A percentile compares a stretch with the other conserved stretches of the same genome.
Conservation (phyloP, 2,329 filamentous ascomycete genomes). For the Fusarium buharicum region DNA sequence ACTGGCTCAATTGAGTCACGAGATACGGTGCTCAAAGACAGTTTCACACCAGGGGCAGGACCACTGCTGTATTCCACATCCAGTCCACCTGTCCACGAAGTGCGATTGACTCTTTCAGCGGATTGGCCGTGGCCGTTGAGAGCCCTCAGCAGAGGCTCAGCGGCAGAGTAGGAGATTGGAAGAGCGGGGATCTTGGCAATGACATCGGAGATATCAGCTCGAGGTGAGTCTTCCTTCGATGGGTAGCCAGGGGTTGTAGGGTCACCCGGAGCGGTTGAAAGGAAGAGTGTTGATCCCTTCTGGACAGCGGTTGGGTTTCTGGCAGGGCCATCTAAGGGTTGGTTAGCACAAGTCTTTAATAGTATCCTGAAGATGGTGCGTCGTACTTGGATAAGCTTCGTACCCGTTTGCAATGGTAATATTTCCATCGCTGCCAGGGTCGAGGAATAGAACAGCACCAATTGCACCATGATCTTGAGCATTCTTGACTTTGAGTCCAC, state of each 20-base stretch:
- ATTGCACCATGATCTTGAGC: constrained; percentile 87
- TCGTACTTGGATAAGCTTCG: constrained; percentile 70
- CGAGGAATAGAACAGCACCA: constrained; percentile 81
- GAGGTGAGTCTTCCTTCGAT: constrained; percentile 75
- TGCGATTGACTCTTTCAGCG: constrained; percentile 71
- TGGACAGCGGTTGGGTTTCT: constrained; percentile 82
- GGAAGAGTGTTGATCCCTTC: constrained; percentile 78
- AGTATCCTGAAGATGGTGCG: fast-evolving
- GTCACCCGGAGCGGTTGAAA: constrained; percentile 70
- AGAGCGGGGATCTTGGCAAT: constrained; percentile 82
- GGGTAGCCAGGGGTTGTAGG: constrained; percentile 87
- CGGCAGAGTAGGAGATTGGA: constrained; percentile 82
- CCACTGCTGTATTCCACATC: constrained; percentile 57
- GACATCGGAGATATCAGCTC: constrained; percentile 68
- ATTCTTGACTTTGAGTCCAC: constrained; percentile 84
- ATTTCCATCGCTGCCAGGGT: constrained; percentile 85
- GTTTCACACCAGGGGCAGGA: constrained; percentile 63
- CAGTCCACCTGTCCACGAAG: constrained; percentile 66
- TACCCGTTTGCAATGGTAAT: constrained; percentile 79
- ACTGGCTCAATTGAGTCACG: constrained; percentile 75
- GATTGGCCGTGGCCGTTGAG: constrained; percentile 80
- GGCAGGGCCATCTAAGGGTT: constrained; percentile 67
- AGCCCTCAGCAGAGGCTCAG: constrained; percentile 78
- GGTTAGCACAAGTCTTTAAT: not conserved
- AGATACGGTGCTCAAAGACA: constrained; percentile 76